Evolutionary conservation across 148 eudicot species (phyloP).

Genomic region (Vaccinium vitisidaea): DNA sequence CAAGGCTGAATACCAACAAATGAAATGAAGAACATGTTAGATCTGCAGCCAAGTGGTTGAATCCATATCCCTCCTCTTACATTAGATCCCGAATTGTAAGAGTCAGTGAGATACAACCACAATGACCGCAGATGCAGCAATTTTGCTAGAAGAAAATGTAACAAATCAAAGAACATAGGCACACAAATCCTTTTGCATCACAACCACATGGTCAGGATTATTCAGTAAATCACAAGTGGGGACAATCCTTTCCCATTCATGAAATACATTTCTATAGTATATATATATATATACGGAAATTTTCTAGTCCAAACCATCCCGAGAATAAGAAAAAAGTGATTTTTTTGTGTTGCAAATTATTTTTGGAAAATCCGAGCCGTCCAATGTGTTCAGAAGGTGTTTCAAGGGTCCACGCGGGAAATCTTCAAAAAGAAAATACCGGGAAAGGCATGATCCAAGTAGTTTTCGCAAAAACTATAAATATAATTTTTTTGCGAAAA

Average conservation of each 20-base stretch:
- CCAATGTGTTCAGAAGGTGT: no score
- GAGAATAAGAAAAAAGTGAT: no score
- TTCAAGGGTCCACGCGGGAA: no score
- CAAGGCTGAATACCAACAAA: constrained; percentile 45
- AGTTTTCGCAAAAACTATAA: no score
- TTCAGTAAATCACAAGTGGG: neutral
- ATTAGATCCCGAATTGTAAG: neutral
- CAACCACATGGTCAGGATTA: neutral
- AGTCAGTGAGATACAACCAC: constrained; percentile 5
- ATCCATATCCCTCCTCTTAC: neutral
- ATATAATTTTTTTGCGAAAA: no score
- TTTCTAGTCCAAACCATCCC: no score
- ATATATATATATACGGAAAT: no score
- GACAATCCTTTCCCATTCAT: neutral
- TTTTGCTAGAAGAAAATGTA: neutral
- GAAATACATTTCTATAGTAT: neutral
- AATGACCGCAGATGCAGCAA: constrained; percentile 12
- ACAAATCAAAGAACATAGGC: neutral
- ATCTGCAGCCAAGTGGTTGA: constrained; percentile 8
- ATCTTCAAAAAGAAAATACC: no score
- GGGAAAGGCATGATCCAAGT: no score
- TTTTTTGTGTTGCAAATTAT: no score
- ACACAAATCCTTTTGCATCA: neutral
- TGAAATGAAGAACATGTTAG: neutral
- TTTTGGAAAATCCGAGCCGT: no score